A percentile compares a stretch with the other conserved stretches of the same genome.
Evolutionary conservation across 176 grass and related monocot genomes (phyloP).

Genomic region (Lolium rigidum): DNA sequence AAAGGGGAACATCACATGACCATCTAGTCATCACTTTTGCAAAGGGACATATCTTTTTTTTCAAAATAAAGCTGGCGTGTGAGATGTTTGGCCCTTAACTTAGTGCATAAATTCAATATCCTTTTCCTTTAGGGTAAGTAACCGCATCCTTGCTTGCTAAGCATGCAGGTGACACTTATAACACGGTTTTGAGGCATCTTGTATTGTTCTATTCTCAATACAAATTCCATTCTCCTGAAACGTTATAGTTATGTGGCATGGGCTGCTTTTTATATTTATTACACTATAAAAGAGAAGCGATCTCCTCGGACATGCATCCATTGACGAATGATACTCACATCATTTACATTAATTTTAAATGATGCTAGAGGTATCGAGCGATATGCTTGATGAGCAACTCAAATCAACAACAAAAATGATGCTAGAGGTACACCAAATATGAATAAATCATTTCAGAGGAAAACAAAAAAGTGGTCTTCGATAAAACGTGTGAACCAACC

Average conservation of each 20-base stretch:
- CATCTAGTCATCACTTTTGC: conserved; percentile 26
- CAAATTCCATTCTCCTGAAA: background rate
- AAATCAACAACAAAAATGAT: too few relatives aligned
- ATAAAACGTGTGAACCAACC: too few relatives aligned
- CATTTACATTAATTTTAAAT: too few relatives aligned
- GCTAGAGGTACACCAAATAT: too few relatives aligned
- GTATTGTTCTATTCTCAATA: background rate
- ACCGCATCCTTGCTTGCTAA: background rate
- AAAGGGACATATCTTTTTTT: conserved; percentile 35
- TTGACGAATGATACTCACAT: too few relatives aligned
- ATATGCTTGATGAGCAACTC: too few relatives aligned
- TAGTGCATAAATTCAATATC: conserved; percentile 30
- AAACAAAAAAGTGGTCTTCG: too few relatives aligned
- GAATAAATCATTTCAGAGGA: too few relatives aligned
- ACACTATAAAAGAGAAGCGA: too few relatives aligned
- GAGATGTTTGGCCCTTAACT: conserved; percentile 18
- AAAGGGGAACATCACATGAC: conserved; percentile 30
- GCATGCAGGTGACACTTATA: background rate
- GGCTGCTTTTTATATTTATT: too few relatives aligned
- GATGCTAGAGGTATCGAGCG: too few relatives aligned
- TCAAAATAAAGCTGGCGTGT: background rate
- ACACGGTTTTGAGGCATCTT: background rate
- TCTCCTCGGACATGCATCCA: too few relatives aligned
- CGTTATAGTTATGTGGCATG: background rate
- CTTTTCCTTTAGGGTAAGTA: conserved; percentile 33